A percentile compares a stretch with the other conserved stretches of the same genome.
Conservation (phyloP, 345 rosid genomes). For the Arabis hirsuta region DNA sequence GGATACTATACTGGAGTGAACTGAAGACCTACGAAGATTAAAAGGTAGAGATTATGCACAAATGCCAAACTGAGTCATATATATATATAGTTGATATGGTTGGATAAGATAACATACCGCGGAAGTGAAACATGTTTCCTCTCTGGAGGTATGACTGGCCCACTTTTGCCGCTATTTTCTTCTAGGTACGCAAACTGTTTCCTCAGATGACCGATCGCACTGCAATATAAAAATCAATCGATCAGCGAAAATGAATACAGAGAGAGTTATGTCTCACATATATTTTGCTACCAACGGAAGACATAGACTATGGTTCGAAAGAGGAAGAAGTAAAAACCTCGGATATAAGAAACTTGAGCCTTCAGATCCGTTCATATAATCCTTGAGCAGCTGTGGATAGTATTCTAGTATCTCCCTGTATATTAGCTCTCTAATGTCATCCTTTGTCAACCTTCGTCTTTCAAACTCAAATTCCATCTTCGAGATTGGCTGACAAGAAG, state of each 20-base stretch:
- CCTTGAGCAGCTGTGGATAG: constrained; percentile 94
- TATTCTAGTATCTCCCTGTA: constrained; percentile 93
- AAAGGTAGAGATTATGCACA: constrained; percentile 20
- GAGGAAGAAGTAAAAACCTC: constrained; percentile 57
- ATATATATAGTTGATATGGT: constrained; percentile 16
- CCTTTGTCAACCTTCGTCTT: constrained; percentile 88
- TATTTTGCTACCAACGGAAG: not conserved
- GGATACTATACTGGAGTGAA: constrained; percentile 60
- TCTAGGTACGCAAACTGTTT: constrained; percentile 94
- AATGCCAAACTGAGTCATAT: constrained; percentile 18
- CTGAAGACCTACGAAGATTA: constrained; percentile 61
- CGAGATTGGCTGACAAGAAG: constrained; percentile 83
- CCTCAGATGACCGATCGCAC: constrained; percentile 90
- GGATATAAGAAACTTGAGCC: constrained; percentile 91
- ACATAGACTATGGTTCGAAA: not conserved
- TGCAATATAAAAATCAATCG: constrained; percentile 46
- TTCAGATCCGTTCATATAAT: constrained; percentile 81
- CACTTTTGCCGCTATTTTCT: constrained; percentile 88
- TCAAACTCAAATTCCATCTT: constrained; percentile 98
- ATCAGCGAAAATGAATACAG: constrained; percentile 7
- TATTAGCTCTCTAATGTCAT: constrained; percentile 80
- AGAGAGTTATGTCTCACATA: not conserved
- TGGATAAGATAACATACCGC: constrained; percentile 34
- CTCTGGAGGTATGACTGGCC: constrained; percentile 81
- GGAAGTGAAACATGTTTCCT: constrained; percentile 81